Conservation (phyloP, 2,329 filamentous ascomycete species). For the Phyllosticta capitalensis region DNA sequence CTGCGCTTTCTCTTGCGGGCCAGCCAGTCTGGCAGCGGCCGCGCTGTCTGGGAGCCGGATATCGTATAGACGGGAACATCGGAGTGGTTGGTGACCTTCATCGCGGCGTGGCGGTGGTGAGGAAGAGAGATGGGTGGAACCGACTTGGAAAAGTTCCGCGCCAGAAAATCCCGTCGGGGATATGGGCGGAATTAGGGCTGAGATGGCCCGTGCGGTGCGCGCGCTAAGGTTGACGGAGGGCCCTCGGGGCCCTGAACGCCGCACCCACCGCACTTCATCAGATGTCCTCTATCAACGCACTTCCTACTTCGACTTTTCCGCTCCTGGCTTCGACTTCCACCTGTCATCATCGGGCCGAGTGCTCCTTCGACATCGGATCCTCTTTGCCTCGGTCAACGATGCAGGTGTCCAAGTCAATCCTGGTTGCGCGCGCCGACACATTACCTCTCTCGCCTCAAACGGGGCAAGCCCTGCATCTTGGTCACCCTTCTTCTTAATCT, state of each 20-base stretch:
- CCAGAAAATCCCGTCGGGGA: not conserved
- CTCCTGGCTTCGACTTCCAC: constrained; percentile 1
- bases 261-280: not conserved
- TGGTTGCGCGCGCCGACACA: not conserved
- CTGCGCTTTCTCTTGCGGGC: constrained; percentile 80
- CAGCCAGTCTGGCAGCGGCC: constrained; percentile 91
- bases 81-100: constrained; percentile 77
- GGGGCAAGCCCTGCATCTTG: not conserved
- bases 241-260: not conserved
- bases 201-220: constrained; percentile 1
- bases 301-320: not conserved
- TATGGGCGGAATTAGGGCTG: constrained; percentile 4
- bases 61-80: constrained; percentile 90
- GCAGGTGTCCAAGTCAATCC: not conserved
- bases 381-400: constrained; percentile 1
- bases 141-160: constrained; percentile 7
- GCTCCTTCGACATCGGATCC: not conserved
- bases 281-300: not conserved
- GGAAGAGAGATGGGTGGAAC: constrained; percentile 1
- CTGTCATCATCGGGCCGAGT: not conserved
- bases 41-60: constrained; percentile 77
- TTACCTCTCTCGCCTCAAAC: not conserved
- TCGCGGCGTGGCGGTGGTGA: constrained; percentile 29
- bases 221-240: not conserved
- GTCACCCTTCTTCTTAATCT: constrained; percentile 19